Evolutionary conservation across 495 filamentous ascomycete genomes (phyloP), one percentile per base, ranked within the genome.

Genomic region (Aspergillus funiculosus): DNA sequence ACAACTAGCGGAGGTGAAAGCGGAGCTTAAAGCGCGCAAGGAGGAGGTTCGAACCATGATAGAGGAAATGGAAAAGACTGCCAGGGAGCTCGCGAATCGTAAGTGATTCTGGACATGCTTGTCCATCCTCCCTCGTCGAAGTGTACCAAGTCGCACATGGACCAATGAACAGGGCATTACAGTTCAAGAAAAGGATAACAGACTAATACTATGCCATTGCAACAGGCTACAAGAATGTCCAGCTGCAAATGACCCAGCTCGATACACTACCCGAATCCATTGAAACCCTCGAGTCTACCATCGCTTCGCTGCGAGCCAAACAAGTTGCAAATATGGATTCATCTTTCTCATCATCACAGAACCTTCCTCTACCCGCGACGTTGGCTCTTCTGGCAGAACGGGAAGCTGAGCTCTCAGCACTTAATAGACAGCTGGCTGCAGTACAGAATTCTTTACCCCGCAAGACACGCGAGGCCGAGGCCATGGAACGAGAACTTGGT

Each of bases 21-120:
- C 81, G 1, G 73, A 73, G 22, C 74, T 96, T 0, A 85, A 89
- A 56, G 71, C 76, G 24, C 79, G 82, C 49, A 98, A 98, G 66
- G 73, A 76, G 19, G 84, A 91, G 31, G 87, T 94, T 1, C 76
- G 79, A n/a, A 68, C 70, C 18, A 76, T 90, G 70, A 75, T 94
- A 6, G 59, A 68, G 21, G 80, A 82, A 46, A 74, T 97, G 53
- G 90, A 94, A 51, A 64, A 62, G 40, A 75, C 77, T 28, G 82
- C 82, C 0, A 69, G 76, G 37, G 76, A 83, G 27, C 60, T 96
- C 27, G 69, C 71, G 22, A 57, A 38, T 41, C 62, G 70, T 72
- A 29, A 61, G 66, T 67, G 17, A 10, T 39, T 13, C 11, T 25
- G 9, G 25, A 31, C 14, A 5, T 30, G 17, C 44, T n/a, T n/a